These are phyloP conservation scores for Candida corydali DNA, from an alignment of 805 yeast species.

Conservation along the genomic window DNA sequence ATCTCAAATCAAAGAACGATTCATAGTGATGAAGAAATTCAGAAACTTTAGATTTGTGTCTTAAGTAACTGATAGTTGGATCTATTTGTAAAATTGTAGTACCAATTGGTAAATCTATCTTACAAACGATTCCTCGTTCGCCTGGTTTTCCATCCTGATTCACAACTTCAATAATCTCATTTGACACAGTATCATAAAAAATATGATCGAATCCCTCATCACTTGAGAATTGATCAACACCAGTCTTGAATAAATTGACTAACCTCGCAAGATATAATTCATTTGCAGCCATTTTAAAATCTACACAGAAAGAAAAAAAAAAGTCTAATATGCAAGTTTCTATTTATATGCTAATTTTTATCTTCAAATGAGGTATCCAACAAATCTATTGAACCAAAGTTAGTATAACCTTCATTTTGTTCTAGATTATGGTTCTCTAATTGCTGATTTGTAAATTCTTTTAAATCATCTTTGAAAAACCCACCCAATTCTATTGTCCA, in stretches of 20 bases:
- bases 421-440: neutral
- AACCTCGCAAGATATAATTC: too few relatives aligned
- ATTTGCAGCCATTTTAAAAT: neutral
- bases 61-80: neutral
- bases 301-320: neutral
- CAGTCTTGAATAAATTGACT: neutral
- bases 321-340: neutral
- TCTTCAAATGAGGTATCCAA: slow-evolving; percentile 12
- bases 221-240: slow-evolving; percentile 7
- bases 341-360: neutral
- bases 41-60: neutral
- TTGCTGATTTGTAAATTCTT: neutral
- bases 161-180: slow-evolving; percentile 2
- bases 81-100: slow-evolving; percentile 2
- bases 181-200: slow-evolving; percentile 8
- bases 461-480: slow-evolving; percentile 33
- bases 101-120: neutral
- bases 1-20: too few relatives aligned
- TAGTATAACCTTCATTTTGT: slow-evolving; percentile 6
- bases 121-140: slow-evolving; percentile 1
- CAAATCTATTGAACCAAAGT: slow-evolving; percentile 11
- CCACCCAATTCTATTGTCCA: slow-evolving; percentile 67
- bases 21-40: neutral
- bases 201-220: slow-evolving; percentile 5
- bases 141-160: slow-evolving; percentile 7